Evolutionary conservation across 78 protist species (phyloP).

Genomic region (Cavenderia fasciculata): DNA sequence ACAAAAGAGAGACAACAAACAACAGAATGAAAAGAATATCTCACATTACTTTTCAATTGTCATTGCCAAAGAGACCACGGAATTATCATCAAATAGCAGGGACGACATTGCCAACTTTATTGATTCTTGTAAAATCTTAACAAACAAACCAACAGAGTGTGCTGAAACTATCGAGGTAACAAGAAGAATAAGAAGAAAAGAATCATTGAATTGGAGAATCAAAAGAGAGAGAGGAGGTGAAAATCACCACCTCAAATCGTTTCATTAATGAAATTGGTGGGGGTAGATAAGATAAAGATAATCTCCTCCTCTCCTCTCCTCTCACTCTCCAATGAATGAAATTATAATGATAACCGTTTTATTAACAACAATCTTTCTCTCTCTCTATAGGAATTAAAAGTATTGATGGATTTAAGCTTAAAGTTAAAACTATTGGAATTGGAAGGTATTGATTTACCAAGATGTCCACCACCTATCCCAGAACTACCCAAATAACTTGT

Average conservation of each 20-base stretch:
- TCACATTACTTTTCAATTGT: not conserved
- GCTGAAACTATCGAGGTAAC: conserved; percentile 43
- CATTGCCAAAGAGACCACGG: not conserved
- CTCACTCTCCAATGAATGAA: not conserved
- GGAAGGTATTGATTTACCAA: conserved; percentile 61
- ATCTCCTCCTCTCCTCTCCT: too few relatives aligned
- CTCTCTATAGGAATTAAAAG: conserved; percentile 21
- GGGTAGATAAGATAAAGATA: too few relatives aligned
- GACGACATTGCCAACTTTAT: conserved; percentile 36
- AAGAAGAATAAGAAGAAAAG: too few relatives aligned
- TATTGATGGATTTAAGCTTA: conserved; percentile 2
- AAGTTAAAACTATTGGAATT: conserved; percentile 33
- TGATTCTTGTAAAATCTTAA: conserved; percentile 10
- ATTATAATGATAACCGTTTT: not conserved
- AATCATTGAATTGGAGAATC: too few relatives aligned
- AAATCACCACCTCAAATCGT: not conserved
- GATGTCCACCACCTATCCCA: conserved; percentile 32
- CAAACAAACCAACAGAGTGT: conserved; percentile 2
- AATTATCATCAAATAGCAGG: not conserved
- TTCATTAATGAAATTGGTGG: too few relatives aligned
- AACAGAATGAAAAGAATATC: not conserved
- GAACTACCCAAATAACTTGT: too few relatives aligned
- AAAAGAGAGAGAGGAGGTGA: too few relatives aligned
- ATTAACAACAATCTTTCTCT: not conserved
- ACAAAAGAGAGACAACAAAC: not conserved